phyloP scores from a whole-genome alignment of 2,329 filamentous ascomycete genomes.

The Colletotrichum kahawae region DNA sequence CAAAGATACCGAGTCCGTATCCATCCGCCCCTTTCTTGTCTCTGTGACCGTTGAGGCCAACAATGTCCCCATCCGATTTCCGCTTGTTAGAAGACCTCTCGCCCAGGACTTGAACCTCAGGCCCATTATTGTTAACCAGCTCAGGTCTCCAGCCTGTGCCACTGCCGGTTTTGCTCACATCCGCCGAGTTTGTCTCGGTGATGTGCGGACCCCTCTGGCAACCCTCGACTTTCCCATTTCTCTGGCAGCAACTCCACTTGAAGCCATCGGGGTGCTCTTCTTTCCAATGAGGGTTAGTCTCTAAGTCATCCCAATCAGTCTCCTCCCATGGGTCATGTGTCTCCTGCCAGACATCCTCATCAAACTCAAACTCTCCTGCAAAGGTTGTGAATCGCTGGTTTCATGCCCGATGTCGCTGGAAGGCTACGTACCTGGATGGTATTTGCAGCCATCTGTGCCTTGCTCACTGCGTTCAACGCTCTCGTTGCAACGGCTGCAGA shows the following conservation, averaged over 20 bases:
- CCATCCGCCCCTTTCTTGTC: not conserved
- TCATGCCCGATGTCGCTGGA: too few species aligned
- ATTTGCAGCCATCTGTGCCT: not conserved
- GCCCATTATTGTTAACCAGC: not conserved
- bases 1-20: not conserved
- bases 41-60: not conserved
- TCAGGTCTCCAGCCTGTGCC: not conserved
- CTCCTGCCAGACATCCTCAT: not conserved
- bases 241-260: constrained; percentile 7
- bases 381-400: not conserved
- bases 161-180: not conserved
- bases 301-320: not conserved
- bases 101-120: not conserved
- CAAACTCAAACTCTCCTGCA: not conserved
- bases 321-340: not conserved
- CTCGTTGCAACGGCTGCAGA: not conserved
- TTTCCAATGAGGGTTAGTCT: not conserved
- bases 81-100: not conserved
- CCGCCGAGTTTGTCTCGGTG: not conserved
- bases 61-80: not conserved
- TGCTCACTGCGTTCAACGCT: not conserved
- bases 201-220: not conserved
- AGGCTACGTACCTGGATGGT: not conserved
- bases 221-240: not conserved
- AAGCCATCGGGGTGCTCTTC: not conserved